A percentile compares a stretch with the other conserved stretches of the same genome.
These are phyloP conservation scores for Neobulgaria alba DNA, from an alignment of 2,329 filamentous ascomycete species.

Conservation along the genomic window DNA sequence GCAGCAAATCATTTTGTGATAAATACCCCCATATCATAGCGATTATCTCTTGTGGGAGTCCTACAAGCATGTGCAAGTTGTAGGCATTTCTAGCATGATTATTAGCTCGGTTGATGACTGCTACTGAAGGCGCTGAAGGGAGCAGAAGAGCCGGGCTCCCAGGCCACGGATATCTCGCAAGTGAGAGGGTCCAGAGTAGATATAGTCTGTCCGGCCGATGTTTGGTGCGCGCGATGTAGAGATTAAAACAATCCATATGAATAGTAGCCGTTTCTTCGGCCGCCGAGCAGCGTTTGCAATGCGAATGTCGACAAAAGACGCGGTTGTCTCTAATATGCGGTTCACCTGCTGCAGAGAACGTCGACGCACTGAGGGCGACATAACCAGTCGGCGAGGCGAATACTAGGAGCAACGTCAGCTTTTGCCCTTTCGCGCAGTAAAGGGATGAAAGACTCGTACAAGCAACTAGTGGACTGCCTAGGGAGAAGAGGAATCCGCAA, in stretches of 20 bases:
- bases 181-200: slow-evolving; percentile 5
- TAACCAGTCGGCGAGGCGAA: slow-evolving; percentile 6
- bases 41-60: slow-evolving; percentile 4
- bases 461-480: slow-evolving; percentile 7
- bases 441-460: slow-evolving; percentile 4
- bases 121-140: slow-evolving; percentile 3
- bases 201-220: slow-evolving; percentile 2
- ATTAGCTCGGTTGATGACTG: slow-evolving; percentile 5
- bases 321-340: slow-evolving; percentile 6
- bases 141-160: slow-evolving; percentile 4
- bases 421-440: slow-evolving; percentile 2
- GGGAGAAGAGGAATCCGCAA: slow-evolving; percentile 8
- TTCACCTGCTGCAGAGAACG: slow-evolving; percentile 8
- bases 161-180: slow-evolving; percentile 5
- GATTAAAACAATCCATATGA: slow-evolving; percentile 9
- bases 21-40: slow-evolving; percentile 5
- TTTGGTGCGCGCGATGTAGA: slow-evolving; percentile 3
- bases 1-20: slow-evolving; percentile 5
- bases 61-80: slow-evolving; percentile 1
- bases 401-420: slow-evolving; percentile 7
- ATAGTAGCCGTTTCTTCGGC: slow-evolving; percentile 6
- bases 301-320: slow-evolving; percentile 8
- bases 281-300: slow-evolving; percentile 7
- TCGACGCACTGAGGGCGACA: slow-evolving; percentile 8
- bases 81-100: slow-evolving; percentile 4